Base-by-base conservation (phyloP, 495 filamentous ascomycete genomes). In the Neurospora discreta region DNA sequence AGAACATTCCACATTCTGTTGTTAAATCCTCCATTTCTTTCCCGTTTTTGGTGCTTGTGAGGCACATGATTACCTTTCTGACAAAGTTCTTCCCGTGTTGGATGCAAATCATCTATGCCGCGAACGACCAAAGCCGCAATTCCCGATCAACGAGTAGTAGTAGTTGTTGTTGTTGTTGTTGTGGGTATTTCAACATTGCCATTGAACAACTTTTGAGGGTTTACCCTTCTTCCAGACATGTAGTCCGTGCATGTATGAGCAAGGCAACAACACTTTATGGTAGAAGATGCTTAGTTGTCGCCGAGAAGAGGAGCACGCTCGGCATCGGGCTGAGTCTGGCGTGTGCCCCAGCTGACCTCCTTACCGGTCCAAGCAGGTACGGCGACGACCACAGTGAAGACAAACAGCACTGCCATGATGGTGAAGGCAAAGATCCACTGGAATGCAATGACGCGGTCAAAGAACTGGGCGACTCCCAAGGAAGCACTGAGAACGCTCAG, bases 351-450 rank as follows among this genome's bases (percentile, higher is more conserved):
- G 36, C 75, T 77, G 71, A 80, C 46, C 39, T 83, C 81, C 71
- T 78, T 86, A 36, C 90, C 88, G 39, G 87, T 84, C 73, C 89
- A 86, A 71, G 85, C 88, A 8, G 92, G 90, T 36, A 89, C 79
- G 6, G 89, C 90, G 69, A 94, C 83, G 38, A 87, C 81, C 1
- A 90, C 69, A 2, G 90, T 91, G 3, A 84, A 78, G 11, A 92
- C 76, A 76, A 94, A 89, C 69, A 96, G 87, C 44, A 93, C 78
- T 1, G 83, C 88, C 85, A 94, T 94, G 79, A 96, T 90, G 73
- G 88, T 84, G 75, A 96, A 94, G 39, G 93, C 92, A 78, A 96
- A 97, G 80, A 94, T 93, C 94, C 92, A 96, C 82, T 97, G 93
- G 70, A 95, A 81, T 2, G 91, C 89, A 73, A 94, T 85, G 44